Evolutionary conservation across 345 rosid genomes (phyloP).

Genomic region (Cardamine chenopodiifolia): DNA sequence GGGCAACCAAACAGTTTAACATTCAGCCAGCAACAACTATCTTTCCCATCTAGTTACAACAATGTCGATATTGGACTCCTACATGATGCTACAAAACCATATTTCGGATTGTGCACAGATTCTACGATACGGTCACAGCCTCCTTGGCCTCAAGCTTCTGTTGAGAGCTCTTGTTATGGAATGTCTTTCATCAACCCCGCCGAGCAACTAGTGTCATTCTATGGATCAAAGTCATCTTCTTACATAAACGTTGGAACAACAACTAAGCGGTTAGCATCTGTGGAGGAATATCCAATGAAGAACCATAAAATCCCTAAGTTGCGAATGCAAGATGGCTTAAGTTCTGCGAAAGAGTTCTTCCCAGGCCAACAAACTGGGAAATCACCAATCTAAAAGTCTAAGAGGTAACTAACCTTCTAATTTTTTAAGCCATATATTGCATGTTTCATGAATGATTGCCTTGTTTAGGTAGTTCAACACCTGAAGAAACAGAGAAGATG

Average conservation of each 20-base stretch:
- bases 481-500: neutral
- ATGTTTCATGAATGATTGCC: neutral
- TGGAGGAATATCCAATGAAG: constrained; percentile 34
- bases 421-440: neutral
- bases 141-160: constrained; percentile 41
- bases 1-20: constrained; percentile 37
- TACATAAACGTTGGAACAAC: constrained; percentile 37
- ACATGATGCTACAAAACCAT: constrained; percentile 40
- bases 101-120: constrained; percentile 45
- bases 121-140: constrained; percentile 38
- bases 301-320: constrained; percentile 42
- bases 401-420: neutral
- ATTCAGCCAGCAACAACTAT: constrained; percentile 38
- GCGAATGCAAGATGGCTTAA: constrained; percentile 38
- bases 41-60: constrained; percentile 26
- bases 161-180: constrained; percentile 40
- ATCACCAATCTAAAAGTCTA: neutral
- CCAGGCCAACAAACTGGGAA: neutral
- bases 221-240: constrained; percentile 38
- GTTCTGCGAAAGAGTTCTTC: constrained; percentile 21
- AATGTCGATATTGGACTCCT: constrained; percentile 39
- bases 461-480: neutral
- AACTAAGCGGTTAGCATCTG: constrained; percentile 47
- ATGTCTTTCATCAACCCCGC: constrained; percentile 27
- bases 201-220: constrained; percentile 35